Evolutionary conservation across 2,329 filamentous ascomycete species (phyloP), one percentile per base, ranked within the genome.

Genomic region (Aspergillus clavatus): DNA sequence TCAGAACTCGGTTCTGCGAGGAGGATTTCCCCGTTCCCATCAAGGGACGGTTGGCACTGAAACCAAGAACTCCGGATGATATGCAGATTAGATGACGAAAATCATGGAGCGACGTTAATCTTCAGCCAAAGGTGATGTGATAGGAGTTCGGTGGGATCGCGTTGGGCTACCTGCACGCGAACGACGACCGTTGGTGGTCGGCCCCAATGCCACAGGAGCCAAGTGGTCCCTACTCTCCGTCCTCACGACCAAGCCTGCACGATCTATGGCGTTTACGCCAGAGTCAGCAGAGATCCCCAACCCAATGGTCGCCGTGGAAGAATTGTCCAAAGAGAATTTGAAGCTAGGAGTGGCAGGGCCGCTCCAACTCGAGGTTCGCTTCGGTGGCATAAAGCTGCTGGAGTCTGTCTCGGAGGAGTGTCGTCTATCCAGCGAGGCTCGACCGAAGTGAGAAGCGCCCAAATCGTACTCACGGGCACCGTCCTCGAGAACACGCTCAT

Each of bases 171-270:
- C 69, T 7, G 70, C 58, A 49, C 73, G 63, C 14, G 69, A 72
- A 26, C 66, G 66, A 39, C 69, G 67, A 6, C 69, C 69, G 43
- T 68, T 70, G 41, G 74, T 71, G 39, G 71, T 74, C 10, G 78
- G 78, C 56, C 65, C 67, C 23, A 70, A 45, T 66, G 72, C 77
- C 11, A 80, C 62, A 7, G 73, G 77, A 12, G 78, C 75, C 28
- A 96, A 68, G 46, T 87, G 77, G 62, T 97, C 93, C 42, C 89
- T 77, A 62, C 89, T 95, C 62, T 96, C 91, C 0, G 87, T 94
- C 54, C 91, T 75, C 2, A 89, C 80, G 43, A 87, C 83, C 52
- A 96, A 65, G 1, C 90, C 90, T 38, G 80, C 82, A 29, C 89
- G 69, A 44, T 80, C 78, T 53, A 80, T 78, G 7, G 73, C 63